Percentiles rank a stretch among this genome's conserved stretches.
Conservation (phyloP, 305 asterid genomes). For the Solanum aculeatissimum region DNA sequence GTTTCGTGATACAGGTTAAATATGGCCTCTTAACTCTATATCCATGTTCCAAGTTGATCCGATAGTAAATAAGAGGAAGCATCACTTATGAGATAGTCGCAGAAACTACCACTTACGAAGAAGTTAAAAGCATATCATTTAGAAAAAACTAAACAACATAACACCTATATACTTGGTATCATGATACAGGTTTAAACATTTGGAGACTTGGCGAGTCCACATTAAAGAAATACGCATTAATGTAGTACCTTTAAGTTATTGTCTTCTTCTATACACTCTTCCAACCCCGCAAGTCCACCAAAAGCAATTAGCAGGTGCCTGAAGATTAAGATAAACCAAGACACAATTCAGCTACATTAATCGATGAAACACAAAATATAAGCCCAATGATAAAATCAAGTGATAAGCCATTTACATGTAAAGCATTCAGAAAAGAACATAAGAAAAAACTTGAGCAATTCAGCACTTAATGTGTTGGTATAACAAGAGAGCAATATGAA, state of each 20-base stretch:
- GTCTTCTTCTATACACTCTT: constrained; percentile 89
- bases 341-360: not conserved
- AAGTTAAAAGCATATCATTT: not conserved
- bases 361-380: not conserved
- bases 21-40: not conserved
- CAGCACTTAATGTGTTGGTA: not conserved
- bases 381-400: constrained; percentile 24
- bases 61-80: not conserved
- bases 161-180: not conserved
- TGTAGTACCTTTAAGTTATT: constrained; percentile 46
- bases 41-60: not conserved
- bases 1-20: not conserved
- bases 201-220: not conserved
- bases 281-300: constrained; percentile 98
- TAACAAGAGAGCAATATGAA: not conserved
- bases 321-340: not conserved
- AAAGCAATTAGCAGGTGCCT: constrained; percentile 95
- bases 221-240: not conserved
- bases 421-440: not conserved
- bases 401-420: not conserved
- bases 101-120: not conserved
- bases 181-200: not conserved
- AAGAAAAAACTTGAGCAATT: not conserved
- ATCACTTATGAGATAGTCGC: not conserved
- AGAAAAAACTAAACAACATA: not conserved